Percentiles rank a stretch among this genome's conserved stretches.
These are phyloP conservation scores for sorghum (Sorghum bicolor) DNA, from an alignment of 176 grass and related monocot species.

Conservation along the genomic window Sorghum_bicolor_NCBIv3 NC_012872.2:3723001-3723500, in stretches of 20 bases:
- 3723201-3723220: constrained; percentile 7
- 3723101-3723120: constrained; percentile 16
- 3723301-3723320: background rate
- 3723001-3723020: background rate
- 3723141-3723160: constrained; percentile 6
- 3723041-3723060: constrained; percentile 39
- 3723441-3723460: background rate
- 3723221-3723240: background rate
- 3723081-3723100: constrained; percentile 2
- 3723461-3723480: background rate
- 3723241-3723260: background rate
- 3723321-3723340: background rate
- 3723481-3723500: constrained; percentile 5
- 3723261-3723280: background rate
- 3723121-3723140: background rate
- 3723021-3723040: constrained; percentile 59
- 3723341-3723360: constrained; percentile 17
- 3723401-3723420: constrained; percentile 17
- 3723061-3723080: background rate
- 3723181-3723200: background rate
- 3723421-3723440: constrained; percentile 2
- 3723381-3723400: background rate
- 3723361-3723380: background rate
- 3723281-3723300: background rate
- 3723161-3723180: background rate